Evolutionary conservation across 495 filamentous ascomycete species (phyloP).

Genomic region (Podospora tetraspora): DNA sequence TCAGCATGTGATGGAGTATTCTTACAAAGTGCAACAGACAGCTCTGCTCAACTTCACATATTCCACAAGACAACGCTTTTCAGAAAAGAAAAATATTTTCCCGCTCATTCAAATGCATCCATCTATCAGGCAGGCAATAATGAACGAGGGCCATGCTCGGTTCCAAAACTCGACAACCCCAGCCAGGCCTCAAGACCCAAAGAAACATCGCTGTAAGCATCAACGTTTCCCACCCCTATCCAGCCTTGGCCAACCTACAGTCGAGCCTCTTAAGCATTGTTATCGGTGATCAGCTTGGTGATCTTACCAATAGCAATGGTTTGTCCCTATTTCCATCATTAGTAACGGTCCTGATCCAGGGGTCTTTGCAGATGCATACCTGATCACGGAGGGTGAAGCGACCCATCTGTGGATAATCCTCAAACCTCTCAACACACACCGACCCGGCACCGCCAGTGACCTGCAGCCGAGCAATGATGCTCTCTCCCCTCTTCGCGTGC

Average conservation of each 20-base stretch:
- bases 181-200: neutral
- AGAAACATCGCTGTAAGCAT: neutral
- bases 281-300: slow-evolving; percentile 63
- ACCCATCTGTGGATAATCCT: slow-evolving; percentile 90
- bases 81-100: slow-evolving; percentile 1
- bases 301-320: slow-evolving; percentile 97
- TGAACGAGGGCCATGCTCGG: slow-evolving; percentile 1
- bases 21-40: neutral
- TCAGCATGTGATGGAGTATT: neutral
- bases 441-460: slow-evolving; percentile 76
- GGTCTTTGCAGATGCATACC: slow-evolving; percentile 43
- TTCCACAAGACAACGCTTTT: neutral
- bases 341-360: slow-evolving; percentile 18
- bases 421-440: slow-evolving; percentile 88
- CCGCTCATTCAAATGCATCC: slow-evolving; percentile 4
- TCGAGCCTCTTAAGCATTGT: slow-evolving; percentile 18
- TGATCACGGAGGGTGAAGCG: slow-evolving; percentile 94
- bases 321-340: slow-evolving; percentile 60
- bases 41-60: neutral
- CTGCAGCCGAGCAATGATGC: slow-evolving; percentile 87
- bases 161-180: neutral
- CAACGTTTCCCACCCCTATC: neutral
- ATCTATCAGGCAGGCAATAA: slow-evolving; percentile 1
- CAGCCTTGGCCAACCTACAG: neutral
- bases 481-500: slow-evolving; percentile 87